Conservation (phyloP, 2,329 filamentous ascomycete genomes). For the Hirsutella rhossiliensis region DNA sequence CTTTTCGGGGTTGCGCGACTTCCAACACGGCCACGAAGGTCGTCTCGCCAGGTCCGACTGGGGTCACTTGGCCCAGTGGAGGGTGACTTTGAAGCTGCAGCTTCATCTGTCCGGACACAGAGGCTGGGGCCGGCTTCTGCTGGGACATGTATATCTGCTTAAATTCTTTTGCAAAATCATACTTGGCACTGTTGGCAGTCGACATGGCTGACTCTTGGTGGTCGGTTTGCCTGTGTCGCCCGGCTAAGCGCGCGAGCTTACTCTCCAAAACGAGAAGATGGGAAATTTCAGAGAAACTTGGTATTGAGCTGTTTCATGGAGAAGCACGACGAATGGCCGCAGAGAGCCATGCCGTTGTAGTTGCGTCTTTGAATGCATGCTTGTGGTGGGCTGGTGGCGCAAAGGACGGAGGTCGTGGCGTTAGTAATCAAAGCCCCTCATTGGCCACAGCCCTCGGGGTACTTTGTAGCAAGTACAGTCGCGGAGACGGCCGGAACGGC, state of each 20-base stretch:
- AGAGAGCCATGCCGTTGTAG: no score
- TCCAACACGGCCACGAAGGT: slow-evolving; percentile 60
- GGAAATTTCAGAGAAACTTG: no score
- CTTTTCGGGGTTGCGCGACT: slow-evolving; percentile 39
- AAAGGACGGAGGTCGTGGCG: neutral
- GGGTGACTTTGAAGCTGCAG: slow-evolving; percentile 44
- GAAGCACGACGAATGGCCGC: no score
- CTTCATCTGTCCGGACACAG: slow-evolving; percentile 20
- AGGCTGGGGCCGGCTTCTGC: slow-evolving; percentile 19
- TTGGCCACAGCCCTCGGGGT: slow-evolving; percentile 17
- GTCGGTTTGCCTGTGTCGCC: neutral
- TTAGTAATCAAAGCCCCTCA: slow-evolving; percentile 21
- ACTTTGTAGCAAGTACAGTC: slow-evolving; percentile 7
- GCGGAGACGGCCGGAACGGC: slow-evolving; percentile 32
- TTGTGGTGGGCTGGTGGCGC: no score
- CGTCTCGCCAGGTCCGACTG: slow-evolving; percentile 35
- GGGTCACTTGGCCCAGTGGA: slow-evolving; percentile 63
- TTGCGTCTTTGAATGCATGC: no score
- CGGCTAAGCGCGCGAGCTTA: neutral
- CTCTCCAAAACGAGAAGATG: no score
- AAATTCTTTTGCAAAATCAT: slow-evolving; percentile 24
- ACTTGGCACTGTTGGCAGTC: slow-evolving; percentile 11
- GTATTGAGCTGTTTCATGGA: no score
- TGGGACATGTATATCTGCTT: slow-evolving; percentile 24
- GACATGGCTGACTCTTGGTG: slow-evolving; percentile 10